Evolutionary conservation across 2,329 filamentous ascomycete species (phyloP), one percentile per base, ranked within the genome.

Genomic region (Fusarium avenaceum): DNA sequence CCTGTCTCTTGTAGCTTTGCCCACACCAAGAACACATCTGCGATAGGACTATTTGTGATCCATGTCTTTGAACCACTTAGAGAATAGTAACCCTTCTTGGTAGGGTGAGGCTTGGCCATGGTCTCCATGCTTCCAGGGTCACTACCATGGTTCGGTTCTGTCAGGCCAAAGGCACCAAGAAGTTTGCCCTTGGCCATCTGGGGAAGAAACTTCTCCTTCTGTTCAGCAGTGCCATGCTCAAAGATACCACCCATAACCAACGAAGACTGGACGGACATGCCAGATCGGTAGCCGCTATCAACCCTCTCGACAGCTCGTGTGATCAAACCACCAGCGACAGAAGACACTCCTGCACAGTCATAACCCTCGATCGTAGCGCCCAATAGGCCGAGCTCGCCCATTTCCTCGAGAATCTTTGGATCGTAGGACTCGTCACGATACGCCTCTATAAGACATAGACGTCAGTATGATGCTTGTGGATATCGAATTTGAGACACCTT

Each of bases 31-130:
- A 96, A 81, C 3, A 97, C 85, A 72, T 97, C 93, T 3, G 93
- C 88, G 72, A 97, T 96, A 5, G 94, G 94, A 9, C 92, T 95
- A 80, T 97, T 97, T 15, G 94, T 97, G 77, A 97, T 97, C 94
- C 94, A 97, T 1, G 94, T 97, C 84, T 97, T 97, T 49, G 92
- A 83, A 3, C 94, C 94, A 45, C 90, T 93, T 35, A 97, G 81
- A 43, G 89, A 87, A 73, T 90, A 92, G 78, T 93, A 93, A 2
- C 93, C 94, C 75, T 92, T 90, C 83, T 94, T 94, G 9, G 88
- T 90, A 7, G 93, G 92, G 76, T 97, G 93, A 48, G 90, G 89
- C 76, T 90, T 93, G n/a, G 94, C 94, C 11, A 87, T 85, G 7
- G 91, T 93, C 84, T 97, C 94, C 93, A 97, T 95, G 35, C 91